Conservation (phyloP, 495 filamentous ascomycete species). For the Aspergillus affinis region DNA sequence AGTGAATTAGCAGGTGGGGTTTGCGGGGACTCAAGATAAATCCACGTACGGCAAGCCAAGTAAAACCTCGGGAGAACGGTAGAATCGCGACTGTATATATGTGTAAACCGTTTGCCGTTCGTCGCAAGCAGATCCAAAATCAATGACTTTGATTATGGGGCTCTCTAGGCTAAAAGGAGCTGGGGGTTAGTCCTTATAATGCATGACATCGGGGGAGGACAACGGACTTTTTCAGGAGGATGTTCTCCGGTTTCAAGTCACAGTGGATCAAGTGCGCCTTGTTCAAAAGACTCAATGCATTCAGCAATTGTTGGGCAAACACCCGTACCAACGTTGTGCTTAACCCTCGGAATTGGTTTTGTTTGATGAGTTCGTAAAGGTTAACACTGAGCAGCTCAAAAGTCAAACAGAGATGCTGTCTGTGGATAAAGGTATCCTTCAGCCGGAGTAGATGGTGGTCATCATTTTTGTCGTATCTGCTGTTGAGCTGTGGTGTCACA, state of each 20-base stretch:
- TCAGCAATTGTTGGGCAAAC: conserved; percentile 95
- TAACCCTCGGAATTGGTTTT: conserved; percentile 97
- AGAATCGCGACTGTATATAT: conserved; percentile 98
- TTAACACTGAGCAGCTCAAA: conserved; percentile 98
- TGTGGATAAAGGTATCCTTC: conserved; percentile 98
- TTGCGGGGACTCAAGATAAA: conserved; percentile 1
- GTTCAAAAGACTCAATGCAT: conserved; percentile 87
- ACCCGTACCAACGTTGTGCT: conserved; percentile 98
- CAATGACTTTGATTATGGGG: conserved; percentile 99
- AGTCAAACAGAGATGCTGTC: conserved; percentile 95
- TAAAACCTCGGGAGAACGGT: conserved; percentile 94
- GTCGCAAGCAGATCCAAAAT: conserved; percentile 98
- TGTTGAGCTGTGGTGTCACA: conserved; percentile 69
- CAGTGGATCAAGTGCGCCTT: conserved; percentile 98
- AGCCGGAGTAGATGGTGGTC: conserved; percentile 95
- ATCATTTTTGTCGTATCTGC: conserved; percentile 98
- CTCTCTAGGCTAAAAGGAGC: conserved; percentile 71
- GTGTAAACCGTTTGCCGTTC: conserved; percentile 99
- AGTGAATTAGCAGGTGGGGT: conserved; percentile 13
- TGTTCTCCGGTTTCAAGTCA: conserved; percentile 98
- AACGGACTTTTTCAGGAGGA: conserved; percentile 87
- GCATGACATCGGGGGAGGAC: background rate
- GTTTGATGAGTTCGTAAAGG: conserved; percentile 98
- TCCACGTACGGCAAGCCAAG: conserved; percentile 75
- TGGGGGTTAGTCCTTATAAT: conserved; percentile 7